phyloP scores from a whole-genome alignment of 768 basidiomycete species.

The Tylopilus subfusipes region DNA sequence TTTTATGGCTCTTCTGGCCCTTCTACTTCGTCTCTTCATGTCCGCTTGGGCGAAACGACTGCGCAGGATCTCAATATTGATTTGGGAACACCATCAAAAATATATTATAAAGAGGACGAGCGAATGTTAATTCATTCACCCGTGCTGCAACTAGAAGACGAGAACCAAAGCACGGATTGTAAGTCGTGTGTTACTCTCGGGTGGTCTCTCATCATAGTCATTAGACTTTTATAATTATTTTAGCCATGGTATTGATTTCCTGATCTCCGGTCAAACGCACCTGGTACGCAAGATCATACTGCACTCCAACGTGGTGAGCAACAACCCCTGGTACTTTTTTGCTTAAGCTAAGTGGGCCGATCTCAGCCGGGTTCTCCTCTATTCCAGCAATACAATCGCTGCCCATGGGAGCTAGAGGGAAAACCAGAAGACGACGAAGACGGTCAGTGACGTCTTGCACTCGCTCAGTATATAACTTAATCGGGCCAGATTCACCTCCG shows the following conservation, averaged over 20 bases:
- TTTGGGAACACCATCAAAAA: slow-evolving; percentile 71
- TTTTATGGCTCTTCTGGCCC: slow-evolving; percentile 55
- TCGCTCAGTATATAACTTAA: background rate
- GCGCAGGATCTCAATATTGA: slow-evolving; percentile 79
- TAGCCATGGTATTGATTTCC: slow-evolving; percentile 84
- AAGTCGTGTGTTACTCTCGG: slow-evolving; percentile 14
- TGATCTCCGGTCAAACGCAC: slow-evolving; percentile 70
- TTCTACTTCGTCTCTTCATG: slow-evolving; percentile 42
- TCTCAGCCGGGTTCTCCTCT: slow-evolving; percentile 78
- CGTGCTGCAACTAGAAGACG: slow-evolving; percentile 38
- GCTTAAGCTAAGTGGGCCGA: background rate
- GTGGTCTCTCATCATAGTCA: slow-evolving; percentile 5
- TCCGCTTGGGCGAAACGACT: slow-evolving; percentile 71
- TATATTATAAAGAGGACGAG: slow-evolving; percentile 87
- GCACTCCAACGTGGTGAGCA: slow-evolving; percentile 80
- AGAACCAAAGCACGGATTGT: slow-evolving; percentile 52
- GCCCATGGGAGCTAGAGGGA: slow-evolving; percentile 85
- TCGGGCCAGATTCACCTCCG: slow-evolving; percentile 61
- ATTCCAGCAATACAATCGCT: slow-evolving; percentile 89
- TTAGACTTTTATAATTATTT: slow-evolving; percentile 93
- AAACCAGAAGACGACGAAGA: slow-evolving; percentile 81
- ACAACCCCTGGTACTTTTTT: background rate
- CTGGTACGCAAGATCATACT: slow-evolving; percentile 79
- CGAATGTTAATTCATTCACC: slow-evolving; percentile 80
- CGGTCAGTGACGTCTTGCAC: slow-evolving; percentile 39